These are phyloP conservation scores for Globisporangium cylindrosporum DNA, from an alignment of 352 stramenopile species.

Conservation along the genomic window DNA sequence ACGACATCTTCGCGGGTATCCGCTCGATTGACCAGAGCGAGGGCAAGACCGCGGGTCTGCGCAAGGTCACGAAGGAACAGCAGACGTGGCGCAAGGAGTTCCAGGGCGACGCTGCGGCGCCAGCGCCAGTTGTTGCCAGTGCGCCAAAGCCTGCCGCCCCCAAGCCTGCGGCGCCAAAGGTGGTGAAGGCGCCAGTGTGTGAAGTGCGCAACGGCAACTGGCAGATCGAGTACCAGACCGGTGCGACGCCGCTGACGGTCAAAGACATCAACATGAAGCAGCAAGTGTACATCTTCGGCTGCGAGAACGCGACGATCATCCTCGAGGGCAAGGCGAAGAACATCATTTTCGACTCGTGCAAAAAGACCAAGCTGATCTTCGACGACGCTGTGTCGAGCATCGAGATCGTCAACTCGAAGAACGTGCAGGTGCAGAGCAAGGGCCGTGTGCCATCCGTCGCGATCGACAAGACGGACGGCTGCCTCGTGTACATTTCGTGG, in stretches of 20 bases:
- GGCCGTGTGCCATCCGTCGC: conserved; percentile 93
- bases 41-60: conserved; percentile 91
- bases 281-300: conserved; percentile 96
- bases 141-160: conserved; percentile 17
- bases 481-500: conserved; percentile 94
- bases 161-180: conserved; percentile 37
- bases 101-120: conserved; percentile 47
- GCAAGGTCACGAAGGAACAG: conserved; percentile 96
- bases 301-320: conserved; percentile 92
- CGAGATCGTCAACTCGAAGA: conserved; percentile 98
- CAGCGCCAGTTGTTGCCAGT: conserved; percentile 16
- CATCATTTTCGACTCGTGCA: conserved; percentile 95
- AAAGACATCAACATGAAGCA: conserved; percentile 93
- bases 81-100: conserved; percentile 97
- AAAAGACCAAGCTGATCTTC: conserved; percentile 95
- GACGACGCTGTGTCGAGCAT: conserved; percentile 95
- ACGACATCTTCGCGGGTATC: conserved; percentile 88
- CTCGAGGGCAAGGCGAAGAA: conserved; percentile 98
- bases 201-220: conserved; percentile 95
- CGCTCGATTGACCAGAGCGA: conserved; percentile 87
- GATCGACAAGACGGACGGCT: conserved; percentile 99
- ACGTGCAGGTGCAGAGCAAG: conserved; percentile 94
- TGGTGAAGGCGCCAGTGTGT: conserved; percentile 51
- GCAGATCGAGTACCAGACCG: conserved; percentile 95
- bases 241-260: conserved; percentile 79